Conservation (phyloP, 2,329 filamentous ascomycete genomes). For the Calonectria hongkongensis region DNA sequence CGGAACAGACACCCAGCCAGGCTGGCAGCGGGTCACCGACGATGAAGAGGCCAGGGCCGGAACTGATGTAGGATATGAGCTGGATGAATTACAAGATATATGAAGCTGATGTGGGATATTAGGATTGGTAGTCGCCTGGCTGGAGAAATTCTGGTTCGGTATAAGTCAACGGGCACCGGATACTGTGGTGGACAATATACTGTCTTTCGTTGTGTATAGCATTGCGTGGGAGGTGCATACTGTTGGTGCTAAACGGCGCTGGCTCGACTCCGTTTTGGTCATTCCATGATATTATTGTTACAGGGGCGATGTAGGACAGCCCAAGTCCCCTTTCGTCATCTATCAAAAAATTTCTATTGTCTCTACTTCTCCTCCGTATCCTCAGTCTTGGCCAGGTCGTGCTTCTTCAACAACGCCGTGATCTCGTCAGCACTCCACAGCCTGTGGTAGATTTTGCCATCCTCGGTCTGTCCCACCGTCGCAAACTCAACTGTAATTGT, state of each 20-base stretch:
- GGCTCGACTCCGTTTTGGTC: constrained; percentile 46
- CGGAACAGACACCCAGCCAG: constrained; percentile 57
- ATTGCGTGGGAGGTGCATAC: constrained; percentile 41
- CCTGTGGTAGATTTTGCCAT: constrained; percentile 98
- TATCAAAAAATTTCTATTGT: constrained; percentile 55
- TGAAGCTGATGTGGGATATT: constrained; percentile 53
- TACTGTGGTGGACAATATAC: constrained; percentile 21
- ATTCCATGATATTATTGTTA: constrained; percentile 59
- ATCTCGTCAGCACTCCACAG: constrained; percentile 99
- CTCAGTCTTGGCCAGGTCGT: constrained; percentile 93
- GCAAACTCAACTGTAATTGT: constrained; percentile 89
- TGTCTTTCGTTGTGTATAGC: constrained; percentile 26
- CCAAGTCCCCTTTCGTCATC: constrained; percentile 51
- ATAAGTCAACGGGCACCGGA: constrained; percentile 28
- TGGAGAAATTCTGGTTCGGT: background rate
- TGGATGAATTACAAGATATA: constrained; percentile 54
- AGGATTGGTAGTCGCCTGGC: constrained; percentile 50
- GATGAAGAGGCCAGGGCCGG: constrained; percentile 69
- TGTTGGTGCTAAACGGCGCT: constrained; percentile 37
- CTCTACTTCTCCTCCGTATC: constrained; percentile 78
- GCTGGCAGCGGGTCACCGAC: constrained; percentile 69
- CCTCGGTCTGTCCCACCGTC: constrained; percentile 95
- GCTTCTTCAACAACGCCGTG: constrained; percentile 93
- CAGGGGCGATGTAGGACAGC: constrained; percentile 52
- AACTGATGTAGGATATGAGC: constrained; percentile 63